Conservation (phyloP, 2,329 filamentous ascomycete genomes). For the Xylaria sp. region DNA sequence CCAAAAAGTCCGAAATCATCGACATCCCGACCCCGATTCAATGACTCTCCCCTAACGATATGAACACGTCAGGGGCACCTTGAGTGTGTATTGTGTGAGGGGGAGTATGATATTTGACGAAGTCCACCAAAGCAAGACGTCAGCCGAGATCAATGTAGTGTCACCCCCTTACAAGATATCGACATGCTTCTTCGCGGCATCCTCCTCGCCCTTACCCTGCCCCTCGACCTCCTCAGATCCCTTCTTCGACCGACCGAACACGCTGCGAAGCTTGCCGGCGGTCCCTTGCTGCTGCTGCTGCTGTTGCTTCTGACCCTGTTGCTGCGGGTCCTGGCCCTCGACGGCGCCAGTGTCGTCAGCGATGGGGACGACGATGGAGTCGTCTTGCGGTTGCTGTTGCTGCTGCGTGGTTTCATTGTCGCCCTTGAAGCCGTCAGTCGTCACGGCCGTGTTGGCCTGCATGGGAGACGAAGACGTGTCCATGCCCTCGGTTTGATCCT, state of each 20-base stretch:
- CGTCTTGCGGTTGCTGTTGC: conserved; percentile 4
- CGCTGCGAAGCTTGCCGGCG: conserved; percentile 17
- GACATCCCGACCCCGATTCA: neutral
- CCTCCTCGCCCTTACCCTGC: conserved; percentile 13
- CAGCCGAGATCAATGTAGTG: neutral
- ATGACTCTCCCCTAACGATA: no score
- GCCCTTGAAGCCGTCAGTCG: conserved; percentile 36
- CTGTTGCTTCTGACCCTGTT: conserved; percentile 12
- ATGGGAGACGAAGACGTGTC: neutral
- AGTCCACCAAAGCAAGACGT: neutral
- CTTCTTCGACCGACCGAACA: conserved; percentile 25
- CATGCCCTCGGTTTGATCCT: neutral
- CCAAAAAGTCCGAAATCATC: neutral
- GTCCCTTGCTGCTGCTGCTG: conserved; percentile 15
- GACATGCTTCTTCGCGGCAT: conserved; percentile 10
- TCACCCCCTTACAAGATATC: neutral
- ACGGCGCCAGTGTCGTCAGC: neutral
- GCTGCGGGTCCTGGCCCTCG: conserved; percentile 8
- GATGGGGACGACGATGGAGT: neutral
- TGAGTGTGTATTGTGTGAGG: neutral
- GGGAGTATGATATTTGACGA: no score
- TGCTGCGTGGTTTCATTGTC: neutral
- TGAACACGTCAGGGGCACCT: neutral
- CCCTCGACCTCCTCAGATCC: conserved; percentile 5
- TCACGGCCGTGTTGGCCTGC: conserved; percentile 32